These are phyloP conservation scores for Brassica nigra DNA, from an alignment of 345 rosid genomes.

Conservation along the genomic window DNA sequence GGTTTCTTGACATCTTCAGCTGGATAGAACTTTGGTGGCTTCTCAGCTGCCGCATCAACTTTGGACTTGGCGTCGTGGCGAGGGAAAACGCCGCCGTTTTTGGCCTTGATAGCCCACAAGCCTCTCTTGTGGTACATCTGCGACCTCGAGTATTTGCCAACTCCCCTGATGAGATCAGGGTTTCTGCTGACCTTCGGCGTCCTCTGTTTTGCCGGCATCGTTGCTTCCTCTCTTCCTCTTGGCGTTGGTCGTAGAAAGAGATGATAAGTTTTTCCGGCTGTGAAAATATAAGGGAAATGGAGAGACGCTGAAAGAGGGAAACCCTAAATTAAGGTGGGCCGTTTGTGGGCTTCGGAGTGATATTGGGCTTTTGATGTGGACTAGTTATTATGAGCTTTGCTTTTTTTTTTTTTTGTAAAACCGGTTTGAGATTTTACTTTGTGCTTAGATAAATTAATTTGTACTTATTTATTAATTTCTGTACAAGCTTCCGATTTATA, in stretches of 20 bases:
- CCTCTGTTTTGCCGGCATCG: slow-evolving; percentile 50
- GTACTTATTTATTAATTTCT: no score
- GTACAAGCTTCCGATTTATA: neutral
- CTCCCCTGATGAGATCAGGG: slow-evolving; percentile 56
- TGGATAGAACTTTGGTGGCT: slow-evolving; percentile 58
- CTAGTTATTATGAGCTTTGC: neutral
- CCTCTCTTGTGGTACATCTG: slow-evolving; percentile 70
- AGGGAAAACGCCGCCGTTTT: slow-evolving; percentile 81
- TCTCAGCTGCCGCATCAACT: slow-evolving; percentile 47
- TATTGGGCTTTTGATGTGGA: neutral
- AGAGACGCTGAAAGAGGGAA: neutral
- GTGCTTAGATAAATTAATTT: no score
- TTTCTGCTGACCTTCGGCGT: slow-evolving; percentile 46
- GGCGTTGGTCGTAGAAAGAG: neutral
- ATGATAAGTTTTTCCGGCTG: neutral
- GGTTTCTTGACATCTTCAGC: slow-evolving; percentile 87
- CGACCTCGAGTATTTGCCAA: slow-evolving; percentile 59
- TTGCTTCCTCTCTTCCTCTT: neutral
- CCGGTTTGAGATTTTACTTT: no score
- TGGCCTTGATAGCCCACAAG: slow-evolving; percentile 77
- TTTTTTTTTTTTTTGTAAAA: no score
- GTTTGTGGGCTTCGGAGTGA: no score
- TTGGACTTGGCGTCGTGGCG: slow-evolving; percentile 65
- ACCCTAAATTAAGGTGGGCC: neutral
- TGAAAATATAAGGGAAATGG: neutral